phyloP scores from a whole-genome alignment of 768 basidiomycete genomes.

The Omphalotus guepiniiformis region DNA sequence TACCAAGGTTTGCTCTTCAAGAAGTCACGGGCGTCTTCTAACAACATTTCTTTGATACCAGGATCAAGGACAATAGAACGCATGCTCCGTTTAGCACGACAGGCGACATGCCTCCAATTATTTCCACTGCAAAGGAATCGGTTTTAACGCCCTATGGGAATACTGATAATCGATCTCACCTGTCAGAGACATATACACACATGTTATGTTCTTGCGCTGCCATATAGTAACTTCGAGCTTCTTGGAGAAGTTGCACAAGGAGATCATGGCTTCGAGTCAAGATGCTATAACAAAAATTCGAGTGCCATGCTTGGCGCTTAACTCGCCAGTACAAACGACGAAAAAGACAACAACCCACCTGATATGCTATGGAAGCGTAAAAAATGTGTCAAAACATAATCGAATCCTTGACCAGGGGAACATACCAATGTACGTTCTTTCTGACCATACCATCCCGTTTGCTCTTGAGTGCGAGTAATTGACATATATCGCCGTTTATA shows the following conservation, averaged over 20 bases:
- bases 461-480: slow-evolving; percentile 31
- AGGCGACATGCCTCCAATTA: slow-evolving; percentile 52
- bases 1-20: slow-evolving; percentile 71
- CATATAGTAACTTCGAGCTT: slow-evolving; percentile 49
- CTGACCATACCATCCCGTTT: slow-evolving; percentile 29
- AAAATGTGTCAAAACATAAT: no score
- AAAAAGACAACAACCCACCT: slow-evolving; percentile 28
- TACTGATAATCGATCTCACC: slow-evolving; percentile 19
- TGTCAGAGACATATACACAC: slow-evolving; percentile 47
- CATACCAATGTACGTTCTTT: slow-evolving; percentile 37
- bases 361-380: no score
- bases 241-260: slow-evolving; percentile 49
- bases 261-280: slow-evolving; percentile 40
- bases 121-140: slow-evolving; percentile 18
- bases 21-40: slow-evolving; percentile 71
- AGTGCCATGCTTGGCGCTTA: no score
- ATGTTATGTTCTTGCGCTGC: slow-evolving; percentile 49
- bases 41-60: slow-evolving; percentile 58
- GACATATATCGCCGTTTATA: slow-evolving; percentile 43
- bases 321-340: no score
- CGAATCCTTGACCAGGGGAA: no score
- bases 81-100: slow-evolving; percentile 61
- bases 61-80: slow-evolving; percentile 68
- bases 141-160: background rate
- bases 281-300: slow-evolving; percentile 37